Base-by-base conservation (phyloP, 352 stramenopile species). In the Sclerospora graminicola region DNA sequence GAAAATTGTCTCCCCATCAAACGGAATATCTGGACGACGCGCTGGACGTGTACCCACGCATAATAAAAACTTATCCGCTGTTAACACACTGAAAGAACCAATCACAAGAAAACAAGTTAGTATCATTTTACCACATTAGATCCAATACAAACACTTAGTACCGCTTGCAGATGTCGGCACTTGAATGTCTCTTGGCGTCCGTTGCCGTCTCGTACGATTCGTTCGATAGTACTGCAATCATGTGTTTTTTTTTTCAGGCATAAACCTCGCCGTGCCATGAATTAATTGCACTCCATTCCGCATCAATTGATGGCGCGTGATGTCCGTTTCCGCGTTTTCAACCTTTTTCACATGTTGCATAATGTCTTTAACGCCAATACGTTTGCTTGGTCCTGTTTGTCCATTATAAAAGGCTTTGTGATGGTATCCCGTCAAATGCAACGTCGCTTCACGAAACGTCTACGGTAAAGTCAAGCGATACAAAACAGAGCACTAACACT, bases 391-490 rank as follows among this genome's bases (percentile, higher is more conserved):
- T 21, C 74, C 70, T 28, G 72, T 81, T 19, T 69, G 60, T 1
- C 78, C 70, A 7, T 90, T 80, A 60, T 95, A 95, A 45, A 94
- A 94, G 23, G 78, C 84, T 41, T 82, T 77, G 60, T 95, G 84
- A 16, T 83, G 74, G 44, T 92, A 84, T 6, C 76, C 82, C 16
- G 84, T 95, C 44, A 95, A 54, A 57, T 95, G 83, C 48, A 95
- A 52, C 28, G 89, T 75, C 3, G 84, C 84, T 54, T 95, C 84
- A 8, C 84, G 81, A 53, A 95, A 95, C 20, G 84, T 95, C 69
- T 94, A 23, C 26, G 38, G 26, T 1, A 16, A 38, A 39, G 13
- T 8, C 7, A 15, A 35, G 21, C 21, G 28, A 13, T 5, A 33
- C 28, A 33, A 11, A 10, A 15, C 9, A 33, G 2, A 33, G n/a